A percentile compares a stretch with the other conserved stretches of the same genome.
Evolutionary conservation across 306 rosid species (phyloP).

Genomic region (Canavalia gladiata): DNA sequence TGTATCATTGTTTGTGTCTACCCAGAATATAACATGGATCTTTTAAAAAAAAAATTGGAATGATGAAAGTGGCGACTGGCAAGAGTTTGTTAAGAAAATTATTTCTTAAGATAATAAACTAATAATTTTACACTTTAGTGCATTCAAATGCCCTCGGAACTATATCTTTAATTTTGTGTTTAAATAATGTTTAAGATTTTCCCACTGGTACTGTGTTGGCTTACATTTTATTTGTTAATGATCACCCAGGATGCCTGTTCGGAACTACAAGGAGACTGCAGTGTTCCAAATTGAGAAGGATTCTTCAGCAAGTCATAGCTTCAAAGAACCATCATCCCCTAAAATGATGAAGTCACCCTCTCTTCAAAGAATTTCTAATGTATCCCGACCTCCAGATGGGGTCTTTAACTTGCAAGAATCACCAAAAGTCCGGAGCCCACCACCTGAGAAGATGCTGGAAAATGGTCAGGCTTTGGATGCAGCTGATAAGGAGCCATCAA

Average conservation of each 20-base stretch:
- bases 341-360: constrained; percentile 93
- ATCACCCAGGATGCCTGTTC: constrained; percentile 84
- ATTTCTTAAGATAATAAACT: constrained; percentile 27
- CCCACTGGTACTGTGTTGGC: background rate
- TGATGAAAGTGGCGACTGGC: constrained; percentile 7
- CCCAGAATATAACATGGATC: constrained; percentile 2
- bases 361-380: constrained; percentile 80
- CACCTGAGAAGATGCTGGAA: constrained; percentile 78
- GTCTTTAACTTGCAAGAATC: constrained; percentile 75
- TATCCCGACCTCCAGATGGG: constrained; percentile 68
- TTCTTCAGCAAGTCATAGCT: constrained; percentile 81
- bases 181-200: constrained; percentile 18
- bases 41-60: constrained; percentile 34
- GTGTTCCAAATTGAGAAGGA: constrained; percentile 91
- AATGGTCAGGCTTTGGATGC: constrained; percentile 81
- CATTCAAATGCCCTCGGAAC: background rate
- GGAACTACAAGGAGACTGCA: constrained; percentile 86
- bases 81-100: constrained; percentile 4
- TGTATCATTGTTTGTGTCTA: constrained; percentile 40
- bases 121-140: constrained; percentile 24
- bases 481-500: constrained; percentile 84
- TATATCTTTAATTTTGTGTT: constrained; percentile 28
- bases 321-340: constrained; percentile 93
- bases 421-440: constrained; percentile 78
- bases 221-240: constrained; percentile 20